A percentile compares a stretch with the other conserved stretches of the same genome.
phyloP scores from a whole-genome alignment of 306 rosid genomes.

The Cucumis melo region DNA sequence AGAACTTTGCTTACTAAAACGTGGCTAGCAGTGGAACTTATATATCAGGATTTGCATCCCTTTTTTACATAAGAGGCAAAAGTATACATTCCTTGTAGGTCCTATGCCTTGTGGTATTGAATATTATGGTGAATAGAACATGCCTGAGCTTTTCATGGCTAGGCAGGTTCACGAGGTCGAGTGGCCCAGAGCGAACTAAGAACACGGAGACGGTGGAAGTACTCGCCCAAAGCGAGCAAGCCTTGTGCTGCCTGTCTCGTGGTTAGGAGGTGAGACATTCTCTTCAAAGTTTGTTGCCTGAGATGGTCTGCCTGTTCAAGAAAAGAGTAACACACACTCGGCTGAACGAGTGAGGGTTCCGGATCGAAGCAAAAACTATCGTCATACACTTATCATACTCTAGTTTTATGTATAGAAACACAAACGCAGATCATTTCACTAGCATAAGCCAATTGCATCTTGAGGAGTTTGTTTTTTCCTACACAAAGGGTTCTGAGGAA shows the following conservation, averaged over 20 bases:
- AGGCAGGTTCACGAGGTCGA: slow-evolving; percentile 27
- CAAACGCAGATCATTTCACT: neutral
- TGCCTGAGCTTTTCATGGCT: neutral
- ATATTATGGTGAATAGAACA: neutral
- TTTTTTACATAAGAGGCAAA: neutral
- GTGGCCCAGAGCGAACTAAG: slow-evolving; percentile 68
- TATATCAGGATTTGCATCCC: neutral
- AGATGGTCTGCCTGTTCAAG: slow-evolving; percentile 75
- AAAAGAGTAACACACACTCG: slow-evolving; percentile 12
- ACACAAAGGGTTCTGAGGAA: neutral
- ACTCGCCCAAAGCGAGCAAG: slow-evolving; percentile 64
- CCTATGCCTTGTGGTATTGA: neutral
- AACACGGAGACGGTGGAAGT: slow-evolving; percentile 58
- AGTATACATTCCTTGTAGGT: neutral
- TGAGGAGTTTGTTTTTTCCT: neutral
- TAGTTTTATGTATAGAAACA: neutral
- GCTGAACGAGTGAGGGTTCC: slow-evolving; percentile 6
- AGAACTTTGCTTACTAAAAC: neutral
- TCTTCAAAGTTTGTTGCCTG: slow-evolving; percentile 52
- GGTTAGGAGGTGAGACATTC: slow-evolving; percentile 45
- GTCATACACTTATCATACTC: neutral
- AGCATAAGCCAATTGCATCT: neutral
- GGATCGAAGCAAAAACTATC: neutral
- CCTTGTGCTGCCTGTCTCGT: slow-evolving; percentile 54
- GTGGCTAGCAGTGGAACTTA: neutral